These are phyloP conservation scores for Spirogloea muscicola DNA, from an alignment of 139 green algal genomes.

Conservation along the genomic window DNA sequence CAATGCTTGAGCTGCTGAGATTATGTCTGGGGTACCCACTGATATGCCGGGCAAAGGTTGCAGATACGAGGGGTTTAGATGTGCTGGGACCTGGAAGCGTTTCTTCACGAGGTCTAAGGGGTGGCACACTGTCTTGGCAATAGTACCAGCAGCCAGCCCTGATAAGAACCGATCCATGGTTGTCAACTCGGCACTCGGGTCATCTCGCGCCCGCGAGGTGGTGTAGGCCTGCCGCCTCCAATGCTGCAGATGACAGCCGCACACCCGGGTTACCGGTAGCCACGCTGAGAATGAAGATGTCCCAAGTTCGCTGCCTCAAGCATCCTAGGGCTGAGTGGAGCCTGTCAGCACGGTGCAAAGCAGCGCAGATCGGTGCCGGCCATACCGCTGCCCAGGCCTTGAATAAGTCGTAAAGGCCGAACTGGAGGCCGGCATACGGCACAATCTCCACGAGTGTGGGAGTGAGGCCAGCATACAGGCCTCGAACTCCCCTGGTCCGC, in stretches of 20 bases:
- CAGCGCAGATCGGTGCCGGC: no score
- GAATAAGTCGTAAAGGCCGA: conserved; percentile 90
- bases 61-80: neutral
- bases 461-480: conserved; percentile 79
- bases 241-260: neutral
- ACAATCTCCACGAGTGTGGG: conserved; percentile 94
- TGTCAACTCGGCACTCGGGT: neutral
- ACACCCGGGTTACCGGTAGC: no score
- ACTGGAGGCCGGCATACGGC: conserved; percentile 94
- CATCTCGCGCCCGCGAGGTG: neutral
- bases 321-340: no score
- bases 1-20: neutral
- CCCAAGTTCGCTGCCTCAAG: no score
- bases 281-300: no score
- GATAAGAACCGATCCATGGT: conserved; percentile 61
- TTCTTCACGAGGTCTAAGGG: conserved; percentile 98
- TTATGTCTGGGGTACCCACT: no score
- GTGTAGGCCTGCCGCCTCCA: neutral
- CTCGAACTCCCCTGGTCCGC: conserved; percentile 50
- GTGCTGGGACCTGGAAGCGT: conserved; percentile 77
- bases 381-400: conserved; percentile 39
- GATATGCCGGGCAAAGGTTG: no score
- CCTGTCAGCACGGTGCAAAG: no score
- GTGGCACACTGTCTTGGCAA: conserved; percentile 83
- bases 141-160: conserved; percentile 70